phyloP scores from a whole-genome alignment of 176 grass and related monocot genomes.

The Triticum dicoccoides region DNA sequence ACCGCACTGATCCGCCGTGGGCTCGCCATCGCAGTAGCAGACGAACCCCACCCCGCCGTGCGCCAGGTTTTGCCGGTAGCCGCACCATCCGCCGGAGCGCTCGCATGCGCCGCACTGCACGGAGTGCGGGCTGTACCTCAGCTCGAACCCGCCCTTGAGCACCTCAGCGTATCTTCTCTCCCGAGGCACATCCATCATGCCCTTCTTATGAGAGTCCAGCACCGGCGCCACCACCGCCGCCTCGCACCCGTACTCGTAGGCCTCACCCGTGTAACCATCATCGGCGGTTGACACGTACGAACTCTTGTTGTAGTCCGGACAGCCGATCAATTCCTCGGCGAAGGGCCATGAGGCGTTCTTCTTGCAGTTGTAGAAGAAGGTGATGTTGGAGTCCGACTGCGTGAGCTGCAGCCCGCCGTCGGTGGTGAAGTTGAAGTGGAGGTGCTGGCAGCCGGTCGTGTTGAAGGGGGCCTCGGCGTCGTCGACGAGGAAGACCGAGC shows the following conservation, averaged over 20 bases:
- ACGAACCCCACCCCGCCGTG: neutral
- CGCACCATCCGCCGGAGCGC: conserved; percentile 35
- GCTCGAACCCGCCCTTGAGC: conserved; percentile 23
- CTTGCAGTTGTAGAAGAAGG: conserved; percentile 41
- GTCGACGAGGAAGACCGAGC: conserved; percentile 29
- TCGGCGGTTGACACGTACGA: neutral
- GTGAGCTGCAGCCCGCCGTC: neutral
- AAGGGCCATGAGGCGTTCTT: neutral
- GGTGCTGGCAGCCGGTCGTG: neutral
- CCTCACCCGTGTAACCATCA: neutral
- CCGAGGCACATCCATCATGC: neutral
- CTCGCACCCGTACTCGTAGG: conserved; percentile 18
- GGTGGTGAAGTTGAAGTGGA: conserved; percentile 35
- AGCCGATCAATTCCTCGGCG: neutral
- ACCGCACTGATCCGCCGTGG: neutral
- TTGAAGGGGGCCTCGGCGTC: neutral
- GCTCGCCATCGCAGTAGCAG: conserved; percentile 28
- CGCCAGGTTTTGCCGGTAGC: neutral
- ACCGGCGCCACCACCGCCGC: conserved; percentile 39
- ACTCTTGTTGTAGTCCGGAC: rapidly evolving
- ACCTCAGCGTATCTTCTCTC: neutral
- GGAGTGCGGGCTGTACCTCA: neutral
- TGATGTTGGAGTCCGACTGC: neutral
- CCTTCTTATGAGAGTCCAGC: neutral
- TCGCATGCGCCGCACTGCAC: conserved; percentile 23